Evolutionary conservation across 495 filamentous ascomycete genomes (phyloP).

Genomic region (Penicillium riverlandense): DNA sequence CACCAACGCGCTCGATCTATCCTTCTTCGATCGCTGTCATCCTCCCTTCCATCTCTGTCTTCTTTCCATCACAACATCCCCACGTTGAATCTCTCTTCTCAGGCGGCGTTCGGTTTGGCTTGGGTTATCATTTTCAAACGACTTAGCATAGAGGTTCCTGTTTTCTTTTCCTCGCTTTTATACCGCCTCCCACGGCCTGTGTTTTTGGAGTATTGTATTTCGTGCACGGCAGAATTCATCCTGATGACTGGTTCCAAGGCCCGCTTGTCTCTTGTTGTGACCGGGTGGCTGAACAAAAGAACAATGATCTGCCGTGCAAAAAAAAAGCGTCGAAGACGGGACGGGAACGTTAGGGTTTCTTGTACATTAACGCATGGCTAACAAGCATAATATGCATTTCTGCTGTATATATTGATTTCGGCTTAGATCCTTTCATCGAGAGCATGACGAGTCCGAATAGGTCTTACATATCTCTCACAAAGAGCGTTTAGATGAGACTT

Average conservation of each 20-base stretch:
- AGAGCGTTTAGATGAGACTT: too few relatives aligned
- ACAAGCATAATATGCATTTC: conserved; percentile 23
- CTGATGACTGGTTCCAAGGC: neutral
- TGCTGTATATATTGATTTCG: conserved; percentile 4
- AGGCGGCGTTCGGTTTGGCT: conserved; percentile 33
- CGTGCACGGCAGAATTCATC: too few relatives aligned
- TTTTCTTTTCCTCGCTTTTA: conserved; percentile 19
- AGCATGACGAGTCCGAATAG: too few relatives aligned
- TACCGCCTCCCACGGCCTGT: conserved; percentile 11
- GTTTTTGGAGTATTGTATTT: conserved; percentile 20
- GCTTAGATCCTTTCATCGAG: too few relatives aligned
- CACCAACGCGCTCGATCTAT: conserved; percentile 1
- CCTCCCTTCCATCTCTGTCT: conserved; percentile 1
- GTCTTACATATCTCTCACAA: too few relatives aligned
- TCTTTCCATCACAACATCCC: conserved; percentile 24
- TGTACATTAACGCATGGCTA: conserved; percentile 31
- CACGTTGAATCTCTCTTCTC: conserved; percentile 37
- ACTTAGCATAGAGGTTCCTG: conserved; percentile 35
- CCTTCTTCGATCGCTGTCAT: conserved; percentile 3
- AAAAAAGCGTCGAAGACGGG: conserved; percentile 8
- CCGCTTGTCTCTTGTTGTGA: conserved; percentile 10
- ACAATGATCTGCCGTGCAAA: conserved; percentile 14
- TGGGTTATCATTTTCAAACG: conserved; percentile 30
- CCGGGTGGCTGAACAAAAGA: conserved; percentile 3
- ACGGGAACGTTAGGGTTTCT: conserved; percentile 15